Conservation (phyloP, 1,284 basidiomycete species). For the Boletellus deceptivus region DNA sequence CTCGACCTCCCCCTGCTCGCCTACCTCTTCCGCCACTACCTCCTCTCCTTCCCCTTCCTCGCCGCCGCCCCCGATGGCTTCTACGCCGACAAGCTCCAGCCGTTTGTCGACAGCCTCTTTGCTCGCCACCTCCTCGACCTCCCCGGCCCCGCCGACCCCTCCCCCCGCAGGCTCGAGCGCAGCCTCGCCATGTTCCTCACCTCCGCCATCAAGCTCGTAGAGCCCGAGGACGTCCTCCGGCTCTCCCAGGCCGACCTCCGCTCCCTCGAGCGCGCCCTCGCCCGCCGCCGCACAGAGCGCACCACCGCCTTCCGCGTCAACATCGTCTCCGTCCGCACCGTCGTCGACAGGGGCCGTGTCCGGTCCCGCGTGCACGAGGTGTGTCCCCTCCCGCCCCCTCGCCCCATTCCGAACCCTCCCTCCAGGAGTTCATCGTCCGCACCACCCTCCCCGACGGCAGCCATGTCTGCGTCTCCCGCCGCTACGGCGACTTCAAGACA, state of each 20-base stretch:
- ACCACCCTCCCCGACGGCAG: slow-evolving; percentile 71
- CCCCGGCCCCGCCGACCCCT: slow-evolving; percentile 45
- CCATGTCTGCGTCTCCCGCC: slow-evolving; percentile 86
- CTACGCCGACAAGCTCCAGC: slow-evolving; percentile 90
- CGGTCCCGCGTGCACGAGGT: slow-evolving; percentile 85
- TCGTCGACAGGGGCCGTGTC: slow-evolving; percentile 80
- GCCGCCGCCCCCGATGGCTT: slow-evolving; percentile 82
- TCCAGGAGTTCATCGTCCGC: slow-evolving; percentile 90
- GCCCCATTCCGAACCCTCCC: background rate
- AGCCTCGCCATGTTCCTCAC: slow-evolving; percentile 80
- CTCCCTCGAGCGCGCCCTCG: slow-evolving; percentile 66
- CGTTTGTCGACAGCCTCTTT: slow-evolving; percentile 82
- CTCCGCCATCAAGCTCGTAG: slow-evolving; percentile 76
- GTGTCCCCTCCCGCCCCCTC: slow-evolving; percentile 19
- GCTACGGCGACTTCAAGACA: slow-evolving; percentile 94
- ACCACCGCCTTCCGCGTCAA: slow-evolving; percentile 79
- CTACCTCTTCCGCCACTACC: slow-evolving; percentile 87
- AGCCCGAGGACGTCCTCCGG: slow-evolving; percentile 84
- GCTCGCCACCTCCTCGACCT: slow-evolving; percentile 76
- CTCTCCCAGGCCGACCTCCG: slow-evolving; percentile 81
- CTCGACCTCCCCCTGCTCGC: slow-evolving; percentile 81
- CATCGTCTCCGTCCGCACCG: slow-evolving; percentile 79
- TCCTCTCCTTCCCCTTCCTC: slow-evolving; percentile 93
- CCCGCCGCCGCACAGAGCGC: slow-evolving; percentile 53
- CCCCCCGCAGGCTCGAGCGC: slow-evolving; percentile 74